These are phyloP conservation scores for Gyrodon lividus DNA, from an alignment of 768 basidiomycete genomes.

Conservation along the genomic window DNA sequence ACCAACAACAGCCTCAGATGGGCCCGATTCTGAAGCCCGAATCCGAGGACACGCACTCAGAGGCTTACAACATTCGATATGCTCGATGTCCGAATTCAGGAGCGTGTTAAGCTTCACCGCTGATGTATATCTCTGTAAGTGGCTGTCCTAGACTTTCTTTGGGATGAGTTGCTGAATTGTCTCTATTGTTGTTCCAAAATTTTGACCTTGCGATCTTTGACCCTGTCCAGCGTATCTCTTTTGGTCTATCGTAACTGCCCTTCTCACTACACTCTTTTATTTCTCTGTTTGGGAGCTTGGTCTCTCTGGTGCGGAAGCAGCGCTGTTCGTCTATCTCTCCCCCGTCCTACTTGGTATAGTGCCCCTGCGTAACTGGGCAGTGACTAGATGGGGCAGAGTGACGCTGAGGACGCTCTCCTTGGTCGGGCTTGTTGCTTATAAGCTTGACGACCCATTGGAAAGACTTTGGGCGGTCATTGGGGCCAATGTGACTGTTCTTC, in stretches of 20 bases:
- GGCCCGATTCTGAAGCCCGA: neutral
- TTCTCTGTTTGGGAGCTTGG: slow-evolving; percentile 92
- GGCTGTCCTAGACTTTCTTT: neutral
- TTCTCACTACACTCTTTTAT: slow-evolving; percentile 82
- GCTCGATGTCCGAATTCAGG: slow-evolving; percentile 3
- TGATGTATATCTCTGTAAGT: slow-evolving; percentile 58
- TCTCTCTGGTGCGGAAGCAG: slow-evolving; percentile 77
- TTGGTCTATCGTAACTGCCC: slow-evolving; percentile 80
- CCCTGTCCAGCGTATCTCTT: slow-evolving; percentile 62
- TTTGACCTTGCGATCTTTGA: neutral
- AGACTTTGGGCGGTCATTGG: slow-evolving; percentile 56
- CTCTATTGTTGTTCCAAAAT: neutral
- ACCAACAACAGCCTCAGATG: neutral
- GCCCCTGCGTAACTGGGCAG: slow-evolving; percentile 43
- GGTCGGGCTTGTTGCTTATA: slow-evolving; percentile 53
- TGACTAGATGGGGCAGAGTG: slow-evolving; percentile 48
- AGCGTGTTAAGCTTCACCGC: slow-evolving; percentile 35
- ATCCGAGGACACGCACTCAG: neutral
- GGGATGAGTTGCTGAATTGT: slow-evolving; percentile 6
- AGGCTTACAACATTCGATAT: neutral
- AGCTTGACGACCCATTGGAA: slow-evolving; percentile 47
- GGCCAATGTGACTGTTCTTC: slow-evolving; percentile 49
- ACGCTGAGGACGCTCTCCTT: slow-evolving; percentile 50
- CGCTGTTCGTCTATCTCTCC: slow-evolving; percentile 69
- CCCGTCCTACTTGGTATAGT: slow-evolving; percentile 57